These are phyloP conservation scores for Protea cynaroides DNA, from an alignment of 164 flowering plant species.

Conservation along the genomic window DNA sequence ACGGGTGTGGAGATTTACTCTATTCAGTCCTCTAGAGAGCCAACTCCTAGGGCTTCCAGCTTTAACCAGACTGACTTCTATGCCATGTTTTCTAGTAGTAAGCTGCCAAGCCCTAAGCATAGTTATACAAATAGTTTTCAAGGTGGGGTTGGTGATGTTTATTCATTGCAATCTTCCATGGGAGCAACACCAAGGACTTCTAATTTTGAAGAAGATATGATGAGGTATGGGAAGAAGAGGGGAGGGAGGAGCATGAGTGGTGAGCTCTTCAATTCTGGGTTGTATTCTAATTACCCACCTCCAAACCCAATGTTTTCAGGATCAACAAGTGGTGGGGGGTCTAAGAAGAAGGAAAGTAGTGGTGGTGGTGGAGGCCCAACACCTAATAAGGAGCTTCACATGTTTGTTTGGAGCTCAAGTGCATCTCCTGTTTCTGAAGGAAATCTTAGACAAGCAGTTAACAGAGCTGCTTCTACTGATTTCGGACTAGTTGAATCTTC, in stretches of 20 bases:
- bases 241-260: constrained; percentile 56
- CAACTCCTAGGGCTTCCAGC: constrained; percentile 50
- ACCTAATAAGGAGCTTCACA: constrained; percentile 46
- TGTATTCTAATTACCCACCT: constrained; percentile 38
- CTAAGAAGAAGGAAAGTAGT: constrained; percentile 12
- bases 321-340: background rate
- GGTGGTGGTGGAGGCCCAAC: constrained; percentile 1
- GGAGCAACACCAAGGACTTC: constrained; percentile 55
- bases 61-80: too few species aligned
- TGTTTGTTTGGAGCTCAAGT: constrained; percentile 78
- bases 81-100: too few species aligned
- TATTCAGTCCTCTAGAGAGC: constrained; percentile 73
- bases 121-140: constrained; percentile 26
- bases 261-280: constrained; percentile 30
- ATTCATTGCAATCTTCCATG: constrained; percentile 47
- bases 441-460: constrained; percentile 28
- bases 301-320: constrained; percentile 36
- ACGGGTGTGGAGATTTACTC: constrained; percentile 19
- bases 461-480: constrained; percentile 32
- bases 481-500: constrained; percentile 22
- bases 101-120: constrained; percentile 42
- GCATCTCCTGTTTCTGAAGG: constrained; percentile 61
- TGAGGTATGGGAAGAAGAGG: constrained; percentile 26
- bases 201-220: constrained; percentile 53
- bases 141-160: constrained; percentile 27